Evolutionary conservation across 805 yeast species (phyloP).

Genomic region (Kurtzmaniella fragi): DNA sequence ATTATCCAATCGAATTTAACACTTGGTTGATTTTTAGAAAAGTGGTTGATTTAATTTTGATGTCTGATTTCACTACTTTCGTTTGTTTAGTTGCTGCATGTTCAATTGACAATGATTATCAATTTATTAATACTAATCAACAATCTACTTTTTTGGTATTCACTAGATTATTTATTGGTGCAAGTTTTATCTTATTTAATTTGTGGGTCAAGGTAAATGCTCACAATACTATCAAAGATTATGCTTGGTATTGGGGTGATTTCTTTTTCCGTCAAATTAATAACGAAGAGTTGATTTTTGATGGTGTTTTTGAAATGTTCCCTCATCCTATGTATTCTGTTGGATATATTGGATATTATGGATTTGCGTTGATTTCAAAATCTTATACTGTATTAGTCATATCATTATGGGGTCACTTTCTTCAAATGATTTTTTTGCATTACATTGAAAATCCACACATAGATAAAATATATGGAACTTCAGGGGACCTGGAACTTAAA

Average conservation of each 20-base stretch:
- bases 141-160: slow-evolving; percentile 42
- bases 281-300: slow-evolving; percentile 68
- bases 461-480: slow-evolving; percentile 66
- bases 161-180: slow-evolving; percentile 56
- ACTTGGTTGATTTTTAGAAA: slow-evolving; percentile 79
- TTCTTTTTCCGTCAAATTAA: slow-evolving; percentile 71
- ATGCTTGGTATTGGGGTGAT: slow-evolving; percentile 96
- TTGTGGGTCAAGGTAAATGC: slow-evolving; percentile 85
- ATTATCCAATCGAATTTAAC: slow-evolving; percentile 66
- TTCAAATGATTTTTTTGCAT: slow-evolving; percentile 70
- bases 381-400: slow-evolving; percentile 65
- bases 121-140: slow-evolving; percentile 24
- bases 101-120: slow-evolving; percentile 33
- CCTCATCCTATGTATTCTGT: slow-evolving; percentile 93
- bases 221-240: slow-evolving; percentile 82
- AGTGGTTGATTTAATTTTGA: slow-evolving; percentile 72
- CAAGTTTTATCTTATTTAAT: slow-evolving; percentile 60
- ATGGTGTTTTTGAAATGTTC: slow-evolving; percentile 84
- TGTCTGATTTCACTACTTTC: slow-evolving; percentile 80
- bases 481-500: slow-evolving; percentile 30
- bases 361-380: slow-evolving; percentile 71
- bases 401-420: slow-evolving; percentile 69
- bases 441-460: slow-evolving; percentile 83
- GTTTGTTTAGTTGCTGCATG: slow-evolving; percentile 56
- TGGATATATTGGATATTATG: slow-evolving; percentile 85